A percentile compares a stretch with the other conserved stretches of the same genome.
These are phyloP conservation scores for Cutaneotrichosporon cavernicola DNA, from an alignment of 1,284 basidiomycete genomes.

Conservation along the genomic window DNA sequence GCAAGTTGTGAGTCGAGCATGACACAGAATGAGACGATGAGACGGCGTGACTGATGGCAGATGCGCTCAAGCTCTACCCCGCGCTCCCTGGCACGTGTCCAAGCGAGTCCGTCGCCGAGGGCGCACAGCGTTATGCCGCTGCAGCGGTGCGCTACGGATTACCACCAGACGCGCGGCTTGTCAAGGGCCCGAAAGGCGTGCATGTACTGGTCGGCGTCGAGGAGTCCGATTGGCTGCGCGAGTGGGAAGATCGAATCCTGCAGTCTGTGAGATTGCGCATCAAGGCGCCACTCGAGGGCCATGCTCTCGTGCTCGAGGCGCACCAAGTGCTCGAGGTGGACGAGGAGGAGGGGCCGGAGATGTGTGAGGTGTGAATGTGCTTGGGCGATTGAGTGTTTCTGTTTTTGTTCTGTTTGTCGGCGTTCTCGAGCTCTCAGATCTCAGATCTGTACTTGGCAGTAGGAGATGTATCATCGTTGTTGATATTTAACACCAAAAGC, in stretches of 20 bases:
- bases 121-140: not conserved
- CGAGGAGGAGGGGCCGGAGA: not conserved
- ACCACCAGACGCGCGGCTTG: not conserved
- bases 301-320: not conserved
- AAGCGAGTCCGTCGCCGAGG: not conserved
- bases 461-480: no score
- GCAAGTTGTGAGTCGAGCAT: not conserved
- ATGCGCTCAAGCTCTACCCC: not conserved
- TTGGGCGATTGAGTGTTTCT: not conserved
- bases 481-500: no score
- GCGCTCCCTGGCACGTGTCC: not conserved
- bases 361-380: not conserved
- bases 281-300: not conserved
- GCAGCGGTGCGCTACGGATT: not conserved
- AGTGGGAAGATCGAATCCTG: slow-evolving; percentile 4
- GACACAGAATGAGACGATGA: not conserved
- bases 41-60: not conserved
- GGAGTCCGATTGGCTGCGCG: not conserved
- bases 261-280: not conserved
- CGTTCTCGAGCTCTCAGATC: not conserved
- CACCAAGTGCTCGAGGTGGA: not conserved
- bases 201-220: not conserved
- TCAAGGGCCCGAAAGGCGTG: not conserved
- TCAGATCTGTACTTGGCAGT: not conserved
- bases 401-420: not conserved